phyloP scores from a whole-genome alignment of 1,139 yeast genomes.

The Scheffersomyces titani region DNA sequence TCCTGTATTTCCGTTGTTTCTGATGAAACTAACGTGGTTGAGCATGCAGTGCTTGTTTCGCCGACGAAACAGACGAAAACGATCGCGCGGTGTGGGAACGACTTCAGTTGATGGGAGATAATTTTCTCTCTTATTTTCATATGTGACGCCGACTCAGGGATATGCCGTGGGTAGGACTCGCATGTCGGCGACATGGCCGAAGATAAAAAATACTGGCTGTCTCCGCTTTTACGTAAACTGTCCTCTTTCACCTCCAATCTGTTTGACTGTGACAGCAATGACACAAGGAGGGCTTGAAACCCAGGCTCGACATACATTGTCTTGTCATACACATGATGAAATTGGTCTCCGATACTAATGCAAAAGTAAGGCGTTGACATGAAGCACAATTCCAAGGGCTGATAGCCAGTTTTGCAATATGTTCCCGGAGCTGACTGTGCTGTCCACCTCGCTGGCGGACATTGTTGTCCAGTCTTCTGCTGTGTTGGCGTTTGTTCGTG shows the following conservation, averaged over 20 bases:
- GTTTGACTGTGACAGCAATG: neutral
- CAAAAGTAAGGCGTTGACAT: neutral
- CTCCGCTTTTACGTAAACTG: neutral
- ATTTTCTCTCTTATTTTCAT: neutral
- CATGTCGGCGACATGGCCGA: neutral
- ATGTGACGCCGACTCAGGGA: neutral
- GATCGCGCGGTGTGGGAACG: neutral
- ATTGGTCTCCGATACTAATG: neutral
- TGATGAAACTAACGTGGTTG: neutral
- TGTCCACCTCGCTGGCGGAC: neutral
- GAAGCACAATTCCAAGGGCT: neutral
- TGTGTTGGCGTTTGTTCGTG: neutral
- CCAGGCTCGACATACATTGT: neutral
- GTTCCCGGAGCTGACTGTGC: neutral
- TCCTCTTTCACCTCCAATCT: neutral
- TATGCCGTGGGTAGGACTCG: neutral
- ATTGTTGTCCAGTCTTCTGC: neutral
- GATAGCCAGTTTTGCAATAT: neutral
- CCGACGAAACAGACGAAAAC: neutral
- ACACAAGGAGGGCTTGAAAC: neutral
- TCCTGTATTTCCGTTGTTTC: neutral
- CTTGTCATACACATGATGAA: neutral
- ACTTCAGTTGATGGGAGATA: neutral
- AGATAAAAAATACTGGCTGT: neutral
- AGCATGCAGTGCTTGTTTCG: neutral